phyloP scores from a whole-genome alignment of 2,329 filamentous ascomycete species.

The Leptographium wingfieldii region DNA sequence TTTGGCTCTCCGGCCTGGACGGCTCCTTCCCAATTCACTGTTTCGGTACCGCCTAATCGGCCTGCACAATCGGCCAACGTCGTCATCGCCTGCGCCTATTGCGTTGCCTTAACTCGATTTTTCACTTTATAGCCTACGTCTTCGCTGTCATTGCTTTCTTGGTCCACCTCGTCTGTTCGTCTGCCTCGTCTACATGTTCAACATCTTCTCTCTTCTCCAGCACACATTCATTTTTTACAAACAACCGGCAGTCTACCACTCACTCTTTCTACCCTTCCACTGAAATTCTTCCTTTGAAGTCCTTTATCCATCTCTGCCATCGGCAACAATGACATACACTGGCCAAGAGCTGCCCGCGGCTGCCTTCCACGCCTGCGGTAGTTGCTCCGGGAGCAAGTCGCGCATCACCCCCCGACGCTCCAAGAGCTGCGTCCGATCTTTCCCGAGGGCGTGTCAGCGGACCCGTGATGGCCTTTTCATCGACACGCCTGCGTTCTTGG shows the following conservation, averaged over 20 bases:
- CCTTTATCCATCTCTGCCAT: neutral
- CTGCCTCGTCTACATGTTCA: neutral
- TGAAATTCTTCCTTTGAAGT: neutral
- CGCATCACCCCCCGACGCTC: neutral
- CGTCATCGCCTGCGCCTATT: neutral
- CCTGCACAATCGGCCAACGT: neutral
- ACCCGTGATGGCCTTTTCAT: neutral
- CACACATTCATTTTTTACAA: neutral
- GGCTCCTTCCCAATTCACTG: conserved; percentile 1
- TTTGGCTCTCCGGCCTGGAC: neutral
- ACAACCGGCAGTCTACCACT: neutral
- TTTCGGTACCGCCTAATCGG: neutral
- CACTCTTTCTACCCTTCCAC: neutral
- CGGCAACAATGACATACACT: neutral
- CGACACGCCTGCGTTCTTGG: neutral
- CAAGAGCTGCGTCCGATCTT: neutral
- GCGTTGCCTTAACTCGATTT: neutral
- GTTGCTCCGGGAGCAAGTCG: neutral
- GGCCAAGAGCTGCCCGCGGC: neutral
- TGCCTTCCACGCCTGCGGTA: neutral
- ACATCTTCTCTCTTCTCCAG: neutral
- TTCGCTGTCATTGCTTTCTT: neutral
- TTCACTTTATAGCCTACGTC: neutral
- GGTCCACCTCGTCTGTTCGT: neutral
- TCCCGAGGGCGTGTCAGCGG: too few relatives aligned